A percentile compares a stretch with the other conserved stretches of the same genome.
Conservation (phyloP, 306 rosid genomes). For the Myrica gale region DNA sequence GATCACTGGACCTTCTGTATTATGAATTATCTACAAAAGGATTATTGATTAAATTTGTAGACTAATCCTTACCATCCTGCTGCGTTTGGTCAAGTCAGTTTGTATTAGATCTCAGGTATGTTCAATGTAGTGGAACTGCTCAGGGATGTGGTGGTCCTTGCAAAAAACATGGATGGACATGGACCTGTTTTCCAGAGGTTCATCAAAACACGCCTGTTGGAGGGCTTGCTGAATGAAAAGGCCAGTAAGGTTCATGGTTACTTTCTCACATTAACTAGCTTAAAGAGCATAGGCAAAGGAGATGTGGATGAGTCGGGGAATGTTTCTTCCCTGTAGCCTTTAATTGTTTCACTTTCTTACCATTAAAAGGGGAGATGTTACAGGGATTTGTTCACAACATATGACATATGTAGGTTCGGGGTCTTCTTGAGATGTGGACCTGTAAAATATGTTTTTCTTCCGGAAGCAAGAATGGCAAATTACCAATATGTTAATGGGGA, state of each 20-base stretch:
- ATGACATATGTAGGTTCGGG: constrained; percentile 18
- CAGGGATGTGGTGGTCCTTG: constrained; percentile 29
- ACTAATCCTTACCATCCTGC: too few relatives aligned
- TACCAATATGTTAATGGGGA: constrained; percentile 26
- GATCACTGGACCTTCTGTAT: too few relatives aligned
- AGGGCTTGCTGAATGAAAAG: constrained; percentile 38
- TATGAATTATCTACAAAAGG: too few relatives aligned
- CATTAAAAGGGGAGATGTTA: constrained; percentile 38
- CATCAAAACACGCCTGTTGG: constrained; percentile 34
- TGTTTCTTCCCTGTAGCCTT: constrained; percentile 37
- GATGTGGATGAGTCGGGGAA: constrained; percentile 13
- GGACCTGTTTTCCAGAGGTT: constrained; percentile 12
- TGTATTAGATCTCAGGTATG: constrained; percentile 30
- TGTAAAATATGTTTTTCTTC: constrained; percentile 32
- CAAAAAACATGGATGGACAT: constrained; percentile 25
- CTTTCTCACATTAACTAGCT: constrained; percentile 44
- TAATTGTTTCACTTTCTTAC: constrained; percentile 41
- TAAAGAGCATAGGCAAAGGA: constrained; percentile 36
- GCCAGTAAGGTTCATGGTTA: constrained; percentile 40
- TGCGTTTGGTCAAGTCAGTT: too few relatives aligned
- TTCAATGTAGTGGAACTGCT: constrained; percentile 38
- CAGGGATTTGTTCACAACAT: constrained; percentile 39
- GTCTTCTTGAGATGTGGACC: constrained; percentile 53
- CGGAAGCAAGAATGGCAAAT: constrained; percentile 40
- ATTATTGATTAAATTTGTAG: too few relatives aligned